Evolutionary conservation across 1,284 basidiomycete species (phyloP).

Genomic region (Polyporus tsugae): DNA sequence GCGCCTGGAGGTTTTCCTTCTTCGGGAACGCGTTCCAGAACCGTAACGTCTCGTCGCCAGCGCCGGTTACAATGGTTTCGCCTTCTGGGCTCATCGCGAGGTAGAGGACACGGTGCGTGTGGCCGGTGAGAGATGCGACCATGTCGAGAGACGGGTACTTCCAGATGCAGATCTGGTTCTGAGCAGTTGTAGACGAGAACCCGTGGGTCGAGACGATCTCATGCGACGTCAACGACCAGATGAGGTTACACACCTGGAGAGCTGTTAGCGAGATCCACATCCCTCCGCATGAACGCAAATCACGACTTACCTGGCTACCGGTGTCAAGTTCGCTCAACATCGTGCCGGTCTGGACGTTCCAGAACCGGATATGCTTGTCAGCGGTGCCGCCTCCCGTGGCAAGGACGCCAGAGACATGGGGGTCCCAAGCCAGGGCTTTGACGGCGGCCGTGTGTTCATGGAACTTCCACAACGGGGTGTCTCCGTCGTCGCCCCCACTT

Average conservation of each 20-base stretch:
- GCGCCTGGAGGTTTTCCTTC: slow-evolving; percentile 56
- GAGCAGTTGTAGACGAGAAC: slow-evolving; percentile 91
- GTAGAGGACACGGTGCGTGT: slow-evolving; percentile 94
- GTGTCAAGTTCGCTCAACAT: slow-evolving; percentile 91
- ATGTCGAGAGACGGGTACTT: slow-evolving; percentile 93
- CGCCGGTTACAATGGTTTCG: slow-evolving; percentile 97
- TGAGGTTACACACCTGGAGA: slow-evolving; percentile 92
- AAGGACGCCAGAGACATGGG: slow-evolving; percentile 90
- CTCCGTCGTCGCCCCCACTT: slow-evolving; percentile 53
- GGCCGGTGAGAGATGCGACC: slow-evolving; percentile 94
- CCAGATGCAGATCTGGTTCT: slow-evolving; percentile 99
- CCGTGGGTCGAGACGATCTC: slow-evolving; percentile 98
- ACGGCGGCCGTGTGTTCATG: slow-evolving; percentile 97
- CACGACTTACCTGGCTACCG: slow-evolving; percentile 81
- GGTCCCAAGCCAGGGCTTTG: slow-evolving; percentile 98
- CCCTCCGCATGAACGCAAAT: slow-evolving; percentile 15
- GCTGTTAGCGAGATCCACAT: neutral
- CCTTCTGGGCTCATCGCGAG: slow-evolving; percentile 97
- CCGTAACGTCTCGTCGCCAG: slow-evolving; percentile 95
- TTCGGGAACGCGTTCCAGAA: slow-evolving; percentile 97
- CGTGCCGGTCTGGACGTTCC: slow-evolving; percentile 92
- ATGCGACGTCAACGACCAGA: slow-evolving; percentile 96
- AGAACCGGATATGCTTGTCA: slow-evolving; percentile 97
- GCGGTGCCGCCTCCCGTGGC: slow-evolving; percentile 99
- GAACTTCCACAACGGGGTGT: slow-evolving; percentile 89